Base-by-base conservation (phyloP, 1,284 basidiomycete genomes). In the Naganishia sp. region DNA sequence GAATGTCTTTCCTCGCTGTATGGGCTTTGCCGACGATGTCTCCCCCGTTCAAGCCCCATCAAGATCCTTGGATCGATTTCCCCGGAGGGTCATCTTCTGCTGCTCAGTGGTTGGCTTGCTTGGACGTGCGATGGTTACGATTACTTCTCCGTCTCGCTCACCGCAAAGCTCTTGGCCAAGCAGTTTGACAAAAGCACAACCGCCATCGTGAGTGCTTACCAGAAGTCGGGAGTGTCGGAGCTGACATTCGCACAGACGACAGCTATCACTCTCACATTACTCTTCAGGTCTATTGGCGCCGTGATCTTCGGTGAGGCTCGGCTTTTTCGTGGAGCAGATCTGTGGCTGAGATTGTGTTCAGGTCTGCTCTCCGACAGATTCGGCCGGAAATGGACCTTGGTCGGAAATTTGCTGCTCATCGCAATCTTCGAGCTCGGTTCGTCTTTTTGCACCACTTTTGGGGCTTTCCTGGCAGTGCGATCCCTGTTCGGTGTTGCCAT, bases 351-450 rank as follows among this genome's bases (percentile, higher is more conserved):
- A 7, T 4, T 4, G 18, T 28, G 4, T 23, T 18, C 35, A 51
- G 47, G 58, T 50, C n/a, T 91, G 62, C 73, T 89, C 35, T 89
- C 89, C 18, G 92, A 94, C 77, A 85, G 94, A 10, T 95, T 85
- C 76, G 94, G 94, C 2, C 86, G 94, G 51, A 94, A 94, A 82
- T 98, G 92, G 90, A 92, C 94, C 1, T 82, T 97, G 3, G 86
- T 93, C 47, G 72, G 76, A 73, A 96, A 96, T 77, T 80, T 92
- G 56, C 58, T 90, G 18, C 73, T 93, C 53, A 85, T 91, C 69
- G 82, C 84, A n/a, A 78, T 85, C 11, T 85, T 96, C 67, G 88
- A 93, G 71, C 85, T 98, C 18, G 90, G 87, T 0, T 87, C 82
- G 0, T 81, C 81, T 2, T 84, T 83, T 69, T 75, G 77, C 65